phyloP scores from a whole-genome alignment of 495 filamentous ascomycete species.

The Lasiosphaeris hirsuta region DNA sequence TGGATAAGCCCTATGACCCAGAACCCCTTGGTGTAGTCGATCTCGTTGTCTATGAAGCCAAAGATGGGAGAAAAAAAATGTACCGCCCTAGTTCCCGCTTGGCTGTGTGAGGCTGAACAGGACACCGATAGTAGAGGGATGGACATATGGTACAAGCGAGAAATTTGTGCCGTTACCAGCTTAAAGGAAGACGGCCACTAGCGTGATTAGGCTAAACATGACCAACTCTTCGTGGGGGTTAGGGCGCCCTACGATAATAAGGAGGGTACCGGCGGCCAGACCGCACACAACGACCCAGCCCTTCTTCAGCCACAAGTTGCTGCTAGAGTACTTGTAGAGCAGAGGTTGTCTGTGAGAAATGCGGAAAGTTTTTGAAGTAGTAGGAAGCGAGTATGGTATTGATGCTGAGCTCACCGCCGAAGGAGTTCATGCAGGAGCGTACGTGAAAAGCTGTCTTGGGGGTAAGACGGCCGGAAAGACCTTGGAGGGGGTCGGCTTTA shows the following conservation, averaged over 20 bases:
- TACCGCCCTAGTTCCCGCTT: slow-evolving; percentile 77
- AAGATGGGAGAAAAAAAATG: slow-evolving; percentile 85
- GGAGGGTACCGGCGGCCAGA: slow-evolving; percentile 61
- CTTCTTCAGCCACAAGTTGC: slow-evolving; percentile 73
- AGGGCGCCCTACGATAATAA: slow-evolving; percentile 66
- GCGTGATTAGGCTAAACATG: slow-evolving; percentile 74
- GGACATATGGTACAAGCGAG: slow-evolving; percentile 78
- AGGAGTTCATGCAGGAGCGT: slow-evolving; percentile 75
- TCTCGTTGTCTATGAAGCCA: slow-evolving; percentile 61
- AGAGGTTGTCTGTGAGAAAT: slow-evolving; percentile 65
- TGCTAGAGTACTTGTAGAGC: slow-evolving; percentile 59
- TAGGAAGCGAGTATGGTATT: slow-evolving; percentile 78
- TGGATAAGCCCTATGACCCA: slow-evolving; percentile 82
- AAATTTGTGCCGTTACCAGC: slow-evolving; percentile 81
- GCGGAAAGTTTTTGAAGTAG: slow-evolving; percentile 73
- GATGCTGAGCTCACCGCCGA: slow-evolving; percentile 81
- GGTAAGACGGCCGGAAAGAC: slow-evolving; percentile 57
- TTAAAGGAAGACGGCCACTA: slow-evolving; percentile 77
- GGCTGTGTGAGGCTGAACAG: slow-evolving; percentile 78
- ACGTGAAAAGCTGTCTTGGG: slow-evolving; percentile 65
- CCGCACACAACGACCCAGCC: slow-evolving; percentile 61
- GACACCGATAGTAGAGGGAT: slow-evolving; percentile 65
- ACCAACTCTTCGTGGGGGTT: slow-evolving; percentile 56
- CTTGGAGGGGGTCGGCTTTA: slow-evolving; percentile 62
- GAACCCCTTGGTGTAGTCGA: slow-evolving; percentile 62